phyloP scores from a whole-genome alignment of 2,329 filamentous ascomycete species.

The Pseudocercospora fuligena region DNA sequence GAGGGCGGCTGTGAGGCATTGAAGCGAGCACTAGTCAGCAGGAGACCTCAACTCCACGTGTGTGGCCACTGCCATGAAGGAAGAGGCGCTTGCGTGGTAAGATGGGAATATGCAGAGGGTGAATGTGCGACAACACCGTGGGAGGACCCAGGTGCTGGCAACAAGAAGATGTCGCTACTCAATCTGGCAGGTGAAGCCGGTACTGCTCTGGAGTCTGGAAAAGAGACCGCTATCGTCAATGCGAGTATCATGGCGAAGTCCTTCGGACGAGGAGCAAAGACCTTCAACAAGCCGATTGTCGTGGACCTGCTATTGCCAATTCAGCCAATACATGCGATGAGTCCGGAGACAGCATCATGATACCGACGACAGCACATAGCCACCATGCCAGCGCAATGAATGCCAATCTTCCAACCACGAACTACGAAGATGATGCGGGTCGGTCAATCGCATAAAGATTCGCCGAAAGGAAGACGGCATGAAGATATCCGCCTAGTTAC shows the following conservation, averaged over 20 bases:
- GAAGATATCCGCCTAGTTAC: neutral
- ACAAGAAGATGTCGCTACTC: conserved; percentile 66
- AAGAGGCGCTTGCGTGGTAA: conserved; percentile 66
- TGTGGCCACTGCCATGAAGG: conserved; percentile 76
- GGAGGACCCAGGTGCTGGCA: conserved; percentile 63
- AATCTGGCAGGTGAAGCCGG: conserved; percentile 60
- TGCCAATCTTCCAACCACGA: neutral
- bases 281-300: conserved; percentile 79
- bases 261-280: conserved; percentile 59
- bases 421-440: neutral
- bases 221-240: conserved; percentile 82
- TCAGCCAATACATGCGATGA: conserved; percentile 7
- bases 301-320: conserved; percentile 63
- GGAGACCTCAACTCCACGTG: conserved; percentile 67
- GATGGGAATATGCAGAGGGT: conserved; percentile 55
- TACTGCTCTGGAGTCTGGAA: conserved; percentile 35
- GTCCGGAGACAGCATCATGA: neutral
- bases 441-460: neutral
- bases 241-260: conserved; percentile 73
- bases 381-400: neutral
- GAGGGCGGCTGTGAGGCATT: conserved; percentile 67
- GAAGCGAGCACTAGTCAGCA: conserved; percentile 59
- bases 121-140: conserved; percentile 45
- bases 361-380: neutral
- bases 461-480: neutral